phyloP scores from a whole-genome alignment of 169 alveolate species.

The Eimeria necatrix region DNA sequence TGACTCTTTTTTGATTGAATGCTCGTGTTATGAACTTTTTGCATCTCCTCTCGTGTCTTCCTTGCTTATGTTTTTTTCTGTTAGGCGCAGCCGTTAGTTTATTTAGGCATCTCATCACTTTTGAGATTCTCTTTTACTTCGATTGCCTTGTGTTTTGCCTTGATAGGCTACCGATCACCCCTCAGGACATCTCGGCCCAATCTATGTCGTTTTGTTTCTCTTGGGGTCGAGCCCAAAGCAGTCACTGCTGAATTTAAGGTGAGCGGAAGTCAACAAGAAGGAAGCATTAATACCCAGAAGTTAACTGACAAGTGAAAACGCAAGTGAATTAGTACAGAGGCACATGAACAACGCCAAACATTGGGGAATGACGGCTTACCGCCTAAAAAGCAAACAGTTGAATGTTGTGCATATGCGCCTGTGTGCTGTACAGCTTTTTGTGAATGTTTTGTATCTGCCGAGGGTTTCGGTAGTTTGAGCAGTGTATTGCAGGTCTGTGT shows the following conservation, averaged over 20 bases:
- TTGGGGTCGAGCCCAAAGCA: slow-evolving; percentile 87
- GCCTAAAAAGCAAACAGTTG: not conserved
- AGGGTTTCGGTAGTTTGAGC: too few relatives aligned
- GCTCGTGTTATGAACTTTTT: too few relatives aligned
- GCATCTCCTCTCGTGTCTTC: not conserved
- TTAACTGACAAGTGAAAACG: too few relatives aligned
- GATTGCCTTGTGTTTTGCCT: not conserved
- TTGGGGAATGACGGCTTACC: not conserved
- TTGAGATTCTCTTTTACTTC: not conserved
- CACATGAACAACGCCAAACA: too few relatives aligned
- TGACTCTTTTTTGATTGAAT: too few relatives aligned
- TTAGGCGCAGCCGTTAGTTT: not conserved
- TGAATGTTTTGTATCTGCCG: too few relatives aligned
- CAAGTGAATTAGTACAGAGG: too few relatives aligned
- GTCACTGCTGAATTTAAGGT: slow-evolving; percentile 89
- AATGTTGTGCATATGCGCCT: not conserved
- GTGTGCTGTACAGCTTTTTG: too few relatives aligned
- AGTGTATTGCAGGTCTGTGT: not conserved
- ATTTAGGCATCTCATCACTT: not conserved
- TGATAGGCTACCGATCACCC: slow-evolving; percentile 85
- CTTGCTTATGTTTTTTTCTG: not conserved
- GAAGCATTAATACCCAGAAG: too few relatives aligned
- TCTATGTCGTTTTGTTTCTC: slow-evolving; percentile 87
- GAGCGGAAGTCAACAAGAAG: not conserved
- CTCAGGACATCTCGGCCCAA: slow-evolving; percentile 88